Evolutionary conservation across 2,329 filamentous ascomycete species (phyloP).

Genomic region (Penicillium brevicompactum): DNA sequence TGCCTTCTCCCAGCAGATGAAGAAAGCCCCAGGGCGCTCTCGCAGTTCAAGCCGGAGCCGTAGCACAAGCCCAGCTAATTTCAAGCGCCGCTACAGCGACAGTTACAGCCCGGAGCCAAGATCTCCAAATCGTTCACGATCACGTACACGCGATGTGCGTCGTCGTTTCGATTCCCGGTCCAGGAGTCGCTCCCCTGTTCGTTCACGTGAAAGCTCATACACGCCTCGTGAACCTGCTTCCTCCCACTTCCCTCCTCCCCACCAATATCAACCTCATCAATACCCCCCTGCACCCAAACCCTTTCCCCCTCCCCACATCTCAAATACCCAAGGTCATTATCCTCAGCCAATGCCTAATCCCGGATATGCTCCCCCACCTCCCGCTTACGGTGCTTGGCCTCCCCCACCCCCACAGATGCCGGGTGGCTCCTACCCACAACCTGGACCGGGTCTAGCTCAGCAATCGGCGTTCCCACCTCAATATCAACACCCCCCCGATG

Average conservation of each 20-base stretch:
- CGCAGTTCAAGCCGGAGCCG: conserved; percentile 52
- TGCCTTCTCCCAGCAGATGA: conserved; percentile 80
- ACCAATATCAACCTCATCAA: conserved; percentile 22
- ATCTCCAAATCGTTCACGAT: conserved; percentile 34
- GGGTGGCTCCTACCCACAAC: conserved; percentile 22
- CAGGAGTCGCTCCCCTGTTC: conserved; percentile 26
- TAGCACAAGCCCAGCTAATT: conserved; percentile 47
- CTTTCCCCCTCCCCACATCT: conserved; percentile 7
- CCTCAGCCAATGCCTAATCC: conserved; percentile 10
- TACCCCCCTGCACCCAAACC: conserved; percentile 21
- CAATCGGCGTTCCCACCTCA: conserved; percentile 29
- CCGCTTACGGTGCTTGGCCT: conserved; percentile 40
- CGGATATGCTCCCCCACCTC: conserved; percentile 31
- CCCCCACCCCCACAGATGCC: conserved; percentile 35
- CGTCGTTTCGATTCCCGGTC: conserved; percentile 30
- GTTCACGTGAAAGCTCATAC: conserved; percentile 35
- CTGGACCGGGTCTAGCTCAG: conserved; percentile 15
- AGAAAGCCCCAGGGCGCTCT: conserved; percentile 42
- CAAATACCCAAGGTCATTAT: conserved; percentile 13
- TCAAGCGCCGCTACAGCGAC: conserved; percentile 43
- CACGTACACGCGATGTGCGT: conserved; percentile 18
- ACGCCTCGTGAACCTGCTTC: conserved; percentile 31
- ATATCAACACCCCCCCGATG: conserved; percentile 27
- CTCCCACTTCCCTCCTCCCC: conserved; percentile 25
- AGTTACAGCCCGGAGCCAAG: conserved; percentile 34